These are phyloP conservation scores for Eucalyptus marginata DNA, from an alignment of 345 rosid genomes.

Conservation along the genomic window DNA sequence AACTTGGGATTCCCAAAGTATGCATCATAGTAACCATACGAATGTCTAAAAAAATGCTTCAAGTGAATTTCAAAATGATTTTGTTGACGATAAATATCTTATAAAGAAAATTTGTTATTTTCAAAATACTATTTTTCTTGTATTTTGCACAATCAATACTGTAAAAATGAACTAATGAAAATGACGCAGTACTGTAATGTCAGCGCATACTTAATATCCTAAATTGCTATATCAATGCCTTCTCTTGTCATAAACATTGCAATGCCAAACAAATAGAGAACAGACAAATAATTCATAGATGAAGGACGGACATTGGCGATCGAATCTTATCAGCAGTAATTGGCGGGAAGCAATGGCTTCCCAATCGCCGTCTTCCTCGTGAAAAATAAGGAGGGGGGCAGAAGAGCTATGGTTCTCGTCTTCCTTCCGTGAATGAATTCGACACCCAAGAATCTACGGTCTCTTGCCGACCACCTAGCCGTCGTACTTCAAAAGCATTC, in stretches of 20 bases:
- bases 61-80: background rate
- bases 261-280: background rate
- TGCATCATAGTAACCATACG: background rate
- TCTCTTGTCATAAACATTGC: background rate
- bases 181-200: background rate
- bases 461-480: background rate
- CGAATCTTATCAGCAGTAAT: background rate
- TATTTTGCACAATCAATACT: background rate
- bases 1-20: background rate
- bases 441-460: background rate
- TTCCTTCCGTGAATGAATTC: background rate
- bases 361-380: background rate
- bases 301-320: background rate
- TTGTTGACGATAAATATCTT: background rate
- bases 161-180: background rate
- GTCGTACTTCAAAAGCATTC: background rate
- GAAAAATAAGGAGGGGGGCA: background rate
- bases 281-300: background rate
- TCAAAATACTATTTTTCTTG: background rate
- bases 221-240: background rate
- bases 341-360: background rate
- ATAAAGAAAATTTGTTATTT: background rate
- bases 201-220: fast-evolving
- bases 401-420: background rate
- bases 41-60: background rate